Percentiles rank a stretch among this genome's conserved stretches.
Evolutionary conservation across 108 stramenopile genomes (phyloP).

Genomic region (Stephanodiscus minutulus): DNA sequence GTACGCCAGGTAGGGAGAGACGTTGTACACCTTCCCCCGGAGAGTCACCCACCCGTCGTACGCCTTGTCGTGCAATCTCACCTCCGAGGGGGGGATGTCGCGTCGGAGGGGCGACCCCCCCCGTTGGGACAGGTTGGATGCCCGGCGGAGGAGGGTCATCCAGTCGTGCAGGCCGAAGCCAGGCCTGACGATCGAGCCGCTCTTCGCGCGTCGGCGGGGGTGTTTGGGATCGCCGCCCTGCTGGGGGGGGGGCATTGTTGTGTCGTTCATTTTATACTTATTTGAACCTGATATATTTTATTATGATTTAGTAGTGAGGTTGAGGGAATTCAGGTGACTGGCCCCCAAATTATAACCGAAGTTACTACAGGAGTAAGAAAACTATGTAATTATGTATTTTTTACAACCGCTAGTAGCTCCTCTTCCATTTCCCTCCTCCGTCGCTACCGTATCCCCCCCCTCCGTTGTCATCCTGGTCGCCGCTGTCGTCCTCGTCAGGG

Average conservation of each 20-base stretch:
- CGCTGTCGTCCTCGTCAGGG: too few relatives aligned
- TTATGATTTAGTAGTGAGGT: too few relatives aligned
- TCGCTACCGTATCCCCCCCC: too few relatives aligned
- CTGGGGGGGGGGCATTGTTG: constrained; percentile 39
- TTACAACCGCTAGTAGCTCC: too few relatives aligned
- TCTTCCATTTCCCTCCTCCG: too few relatives aligned
- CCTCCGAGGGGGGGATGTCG: constrained; percentile 65
- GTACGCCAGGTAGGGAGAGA: constrained; percentile 91
- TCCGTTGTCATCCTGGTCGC: too few relatives aligned
- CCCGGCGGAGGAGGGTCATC: constrained; percentile 55
- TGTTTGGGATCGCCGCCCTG: background rate
- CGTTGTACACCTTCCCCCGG: constrained; percentile 89
- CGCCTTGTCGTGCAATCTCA: constrained; percentile 61
- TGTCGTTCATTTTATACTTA: constrained; percentile 46
- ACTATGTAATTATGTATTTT: too few relatives aligned
- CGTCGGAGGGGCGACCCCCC: constrained; percentile 62
- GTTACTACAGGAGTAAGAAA: too few relatives aligned
- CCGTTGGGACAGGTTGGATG: constrained; percentile 73
- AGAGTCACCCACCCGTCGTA: constrained; percentile 92
- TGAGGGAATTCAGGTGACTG: too few relatives aligned
- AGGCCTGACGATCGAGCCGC: constrained; percentile 25
- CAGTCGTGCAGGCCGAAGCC: constrained; percentile 89
- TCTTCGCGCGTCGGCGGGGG: constrained; percentile 4
- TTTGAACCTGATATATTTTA: too few relatives aligned
- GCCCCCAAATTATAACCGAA: too few relatives aligned